Conservation (phyloP, 257 asterid species). For the Nicotiana undulata region DNA sequence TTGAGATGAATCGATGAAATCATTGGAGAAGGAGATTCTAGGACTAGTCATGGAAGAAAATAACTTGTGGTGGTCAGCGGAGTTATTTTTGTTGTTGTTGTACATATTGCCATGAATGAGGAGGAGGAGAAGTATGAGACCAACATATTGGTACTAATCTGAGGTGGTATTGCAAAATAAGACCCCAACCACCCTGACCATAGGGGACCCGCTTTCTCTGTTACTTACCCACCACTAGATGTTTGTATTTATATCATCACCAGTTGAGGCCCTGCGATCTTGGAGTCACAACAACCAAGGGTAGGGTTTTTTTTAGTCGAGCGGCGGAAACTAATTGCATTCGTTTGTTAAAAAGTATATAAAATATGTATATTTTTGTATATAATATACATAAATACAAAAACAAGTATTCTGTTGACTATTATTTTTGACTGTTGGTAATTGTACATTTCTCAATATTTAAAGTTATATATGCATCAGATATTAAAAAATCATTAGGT, state of each 20-base stretch:
- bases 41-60: slow-evolving; percentile 49
- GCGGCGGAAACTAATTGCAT: too few species aligned
- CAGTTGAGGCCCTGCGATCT: neutral
- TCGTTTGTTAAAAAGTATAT: too few species aligned
- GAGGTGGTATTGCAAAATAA: slow-evolving; percentile 13
- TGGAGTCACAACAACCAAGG: slow-evolving; percentile 11
- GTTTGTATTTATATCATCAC: slow-evolving; percentile 45
- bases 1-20: slow-evolving; percentile 43
- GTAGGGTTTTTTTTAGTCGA: too few species aligned
- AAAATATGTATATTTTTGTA: too few species aligned
- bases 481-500: too few species aligned
- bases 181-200: neutral
- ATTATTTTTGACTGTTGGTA: too few species aligned
- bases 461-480: too few species aligned
- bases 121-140: neutral
- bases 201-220: slow-evolving; percentile 16
- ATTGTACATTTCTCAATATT: too few species aligned
- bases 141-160: neutral
- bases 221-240: slow-evolving; percentile 40
- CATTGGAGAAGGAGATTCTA: slow-evolving; percentile 87
- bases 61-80: slow-evolving; percentile 24
- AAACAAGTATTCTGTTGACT: too few species aligned
- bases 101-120: slow-evolving; percentile 60
- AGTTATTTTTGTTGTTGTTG: slow-evolving; percentile 36
- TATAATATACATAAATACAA: too few species aligned